These are phyloP conservation scores for Strobilomyces dryophilus DNA, from an alignment of 768 basidiomycete species.

Conservation along the genomic window DNA sequence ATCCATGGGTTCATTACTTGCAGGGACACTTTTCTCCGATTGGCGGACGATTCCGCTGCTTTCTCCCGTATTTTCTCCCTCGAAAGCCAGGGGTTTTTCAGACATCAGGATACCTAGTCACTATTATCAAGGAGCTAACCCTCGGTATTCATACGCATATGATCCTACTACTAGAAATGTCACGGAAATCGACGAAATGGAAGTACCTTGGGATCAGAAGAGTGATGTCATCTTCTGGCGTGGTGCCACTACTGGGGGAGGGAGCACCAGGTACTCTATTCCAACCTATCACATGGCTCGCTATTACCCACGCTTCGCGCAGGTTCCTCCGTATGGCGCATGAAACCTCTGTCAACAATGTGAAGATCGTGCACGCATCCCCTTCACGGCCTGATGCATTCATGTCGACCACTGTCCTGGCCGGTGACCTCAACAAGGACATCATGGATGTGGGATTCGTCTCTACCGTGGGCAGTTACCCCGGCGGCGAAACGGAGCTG, in stretches of 20 bases:
- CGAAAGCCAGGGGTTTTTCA: conserved; percentile 77
- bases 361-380: conserved; percentile 66
- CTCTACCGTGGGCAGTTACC: conserved; percentile 70
- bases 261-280: conserved; percentile 60
- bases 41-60: conserved; percentile 85
- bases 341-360: conserved; percentile 40
- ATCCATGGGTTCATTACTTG: conserved; percentile 77
- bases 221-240: conserved; percentile 89
- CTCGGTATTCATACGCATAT: conserved; percentile 88
- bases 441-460: conserved; percentile 90
- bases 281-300: conserved; percentile 1
- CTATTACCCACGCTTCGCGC: background rate
- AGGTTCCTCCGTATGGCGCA: conserved; percentile 79
- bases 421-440: conserved; percentile 62
- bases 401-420: conserved; percentile 57
- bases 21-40: conserved; percentile 99
- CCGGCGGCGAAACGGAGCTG: conserved; percentile 68
- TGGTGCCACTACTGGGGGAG: conserved; percentile 94
- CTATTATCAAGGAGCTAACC: conserved; percentile 86
- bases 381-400: conserved; percentile 55
- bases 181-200: conserved; percentile 80
- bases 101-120: conserved; percentile 96
- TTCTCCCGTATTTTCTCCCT: conserved; percentile 94
- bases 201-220: conserved; percentile 87
- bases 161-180: conserved; percentile 63